Evolutionary conservation across 2,329 filamentous ascomycete species (phyloP).

Genomic region (Macrophomina pseudophaseolina): DNA sequence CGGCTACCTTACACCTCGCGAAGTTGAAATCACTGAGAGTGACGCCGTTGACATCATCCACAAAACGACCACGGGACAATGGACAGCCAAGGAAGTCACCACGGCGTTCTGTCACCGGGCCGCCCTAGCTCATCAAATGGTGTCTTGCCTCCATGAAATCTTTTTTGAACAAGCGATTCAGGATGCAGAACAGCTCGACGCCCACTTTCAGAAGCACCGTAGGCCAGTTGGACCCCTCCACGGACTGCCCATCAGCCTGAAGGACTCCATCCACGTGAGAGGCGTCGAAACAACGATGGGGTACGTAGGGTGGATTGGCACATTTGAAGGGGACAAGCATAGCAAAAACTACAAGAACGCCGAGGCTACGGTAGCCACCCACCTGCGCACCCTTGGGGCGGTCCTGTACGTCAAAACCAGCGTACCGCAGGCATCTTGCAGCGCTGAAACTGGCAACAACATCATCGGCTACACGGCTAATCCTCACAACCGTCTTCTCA

Average conservation of each 20-base stretch:
- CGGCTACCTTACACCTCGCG: too few relatives aligned
- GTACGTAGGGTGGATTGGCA: slow-evolving; percentile 69
- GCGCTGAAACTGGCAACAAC: slow-evolving; percentile 65
- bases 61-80: too few relatives aligned
- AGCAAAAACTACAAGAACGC: slow-evolving; percentile 56
- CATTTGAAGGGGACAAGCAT: slow-evolving; percentile 60
- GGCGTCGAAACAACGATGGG: slow-evolving; percentile 59
- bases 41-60: too few relatives aligned
- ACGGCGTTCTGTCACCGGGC: too few relatives aligned
- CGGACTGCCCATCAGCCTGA: slow-evolving; percentile 54
- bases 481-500: slow-evolving; percentile 60
- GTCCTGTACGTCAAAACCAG: slow-evolving; percentile 62
- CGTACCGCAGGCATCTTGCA: slow-evolving; percentile 59
- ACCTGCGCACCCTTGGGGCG: slow-evolving; percentile 58
- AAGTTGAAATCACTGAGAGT: too few relatives aligned
- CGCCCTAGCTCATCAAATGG: too few relatives aligned
- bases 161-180: too few relatives aligned
- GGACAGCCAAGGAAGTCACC: too few relatives aligned
- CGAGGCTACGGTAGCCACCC: slow-evolving; percentile 63
- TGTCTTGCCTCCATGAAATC: too few relatives aligned
- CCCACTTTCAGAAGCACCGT: slow-evolving; percentile 42
- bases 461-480: slow-evolving; percentile 65
- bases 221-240: slow-evolving; percentile 52
- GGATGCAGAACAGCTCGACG: slow-evolving; percentile 49
- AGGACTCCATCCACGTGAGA: slow-evolving; percentile 56